Evolutionary conservation across 345 rosid species (phyloP).

Genomic region (Toxicodendron radicans): DNA sequence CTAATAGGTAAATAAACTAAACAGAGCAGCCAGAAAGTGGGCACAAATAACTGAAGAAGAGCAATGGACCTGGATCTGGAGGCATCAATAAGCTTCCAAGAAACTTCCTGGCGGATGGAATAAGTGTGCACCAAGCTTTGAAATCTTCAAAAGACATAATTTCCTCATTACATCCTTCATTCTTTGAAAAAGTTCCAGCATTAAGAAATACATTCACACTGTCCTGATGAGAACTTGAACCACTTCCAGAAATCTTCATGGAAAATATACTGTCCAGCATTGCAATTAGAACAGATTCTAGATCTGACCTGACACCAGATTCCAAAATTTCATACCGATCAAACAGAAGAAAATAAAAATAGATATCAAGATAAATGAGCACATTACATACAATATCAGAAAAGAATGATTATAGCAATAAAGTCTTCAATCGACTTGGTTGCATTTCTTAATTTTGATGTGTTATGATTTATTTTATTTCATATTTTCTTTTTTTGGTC

Average conservation of each 20-base stretch:
- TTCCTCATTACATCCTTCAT: conserved; percentile 37
- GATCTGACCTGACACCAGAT: conserved; percentile 64
- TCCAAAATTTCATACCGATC: conserved; percentile 9
- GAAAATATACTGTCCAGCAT: conserved; percentile 52
- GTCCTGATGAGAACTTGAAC: conserved; percentile 38
- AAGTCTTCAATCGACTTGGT: neutral
- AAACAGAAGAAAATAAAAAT: conserved; percentile 12
- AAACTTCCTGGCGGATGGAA: conserved; percentile 77
- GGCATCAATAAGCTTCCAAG: conserved; percentile 75
- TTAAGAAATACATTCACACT: conserved; percentile 50
- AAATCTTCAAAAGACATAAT: conserved; percentile 81
- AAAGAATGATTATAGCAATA: no score
- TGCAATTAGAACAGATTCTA: conserved; percentile 49
- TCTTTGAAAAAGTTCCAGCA: conserved; percentile 59
- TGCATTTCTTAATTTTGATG: neutral
- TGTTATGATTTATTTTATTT: no score
- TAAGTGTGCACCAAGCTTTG: conserved; percentile 61
- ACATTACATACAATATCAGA: neutral
- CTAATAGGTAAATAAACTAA: neutral
- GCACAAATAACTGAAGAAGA: conserved; percentile 16
- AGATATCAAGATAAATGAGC: neutral
- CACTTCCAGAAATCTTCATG: conserved; percentile 31
- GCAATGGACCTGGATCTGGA: conserved; percentile 56
- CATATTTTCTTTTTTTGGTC: no score
- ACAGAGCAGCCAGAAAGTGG: neutral